A percentile compares a stretch with the other conserved stretches of the same genome.
Evolutionary conservation across 2,329 filamentous ascomycete species (phyloP).

Genomic region (Diaporthe citrichinensis): DNA sequence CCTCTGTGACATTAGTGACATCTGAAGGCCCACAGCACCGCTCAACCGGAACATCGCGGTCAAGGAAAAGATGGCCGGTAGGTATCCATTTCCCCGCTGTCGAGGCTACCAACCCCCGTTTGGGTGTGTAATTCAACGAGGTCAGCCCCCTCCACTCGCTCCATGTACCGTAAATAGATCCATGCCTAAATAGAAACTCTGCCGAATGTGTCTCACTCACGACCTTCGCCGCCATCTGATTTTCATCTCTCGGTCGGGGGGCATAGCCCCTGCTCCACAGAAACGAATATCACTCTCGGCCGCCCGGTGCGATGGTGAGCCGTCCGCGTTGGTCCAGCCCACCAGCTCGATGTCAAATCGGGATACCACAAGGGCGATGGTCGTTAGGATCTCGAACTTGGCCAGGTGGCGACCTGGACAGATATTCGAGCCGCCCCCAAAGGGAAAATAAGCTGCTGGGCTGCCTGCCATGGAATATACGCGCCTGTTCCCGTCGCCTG

Average conservation of each 20-base stretch:
- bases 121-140: not conserved
- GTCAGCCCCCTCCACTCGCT: not conserved
- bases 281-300: conserved; percentile 35
- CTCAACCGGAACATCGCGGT: not conserved
- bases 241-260: conserved; percentile 45
- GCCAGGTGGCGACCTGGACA: conserved; percentile 57
- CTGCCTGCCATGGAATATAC: conserved; percentile 16
- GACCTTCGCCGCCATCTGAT: conserved; percentile 15
- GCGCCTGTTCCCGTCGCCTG: conserved; percentile 1
- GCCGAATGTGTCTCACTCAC: not conserved
- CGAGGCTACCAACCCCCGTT: not conserved
- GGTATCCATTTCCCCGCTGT: not conserved
- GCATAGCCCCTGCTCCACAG: conserved; percentile 39
- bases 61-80: not conserved
- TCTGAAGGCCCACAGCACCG: not conserved
- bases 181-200: not conserved
- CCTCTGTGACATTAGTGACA: not conserved
- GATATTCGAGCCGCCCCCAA: conserved; percentile 52
- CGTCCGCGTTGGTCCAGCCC: conserved; percentile 36
- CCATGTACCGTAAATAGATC: not conserved
- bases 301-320: conserved; percentile 37
- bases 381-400: conserved; percentile 55
- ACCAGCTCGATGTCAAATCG: conserved; percentile 51
- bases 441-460: conserved; percentile 36
- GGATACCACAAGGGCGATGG: conserved; percentile 49